These are phyloP conservation scores for Neonectria faginata DNA, from an alignment of 2,329 filamentous ascomycete genomes.

Conservation along the genomic window DNA sequence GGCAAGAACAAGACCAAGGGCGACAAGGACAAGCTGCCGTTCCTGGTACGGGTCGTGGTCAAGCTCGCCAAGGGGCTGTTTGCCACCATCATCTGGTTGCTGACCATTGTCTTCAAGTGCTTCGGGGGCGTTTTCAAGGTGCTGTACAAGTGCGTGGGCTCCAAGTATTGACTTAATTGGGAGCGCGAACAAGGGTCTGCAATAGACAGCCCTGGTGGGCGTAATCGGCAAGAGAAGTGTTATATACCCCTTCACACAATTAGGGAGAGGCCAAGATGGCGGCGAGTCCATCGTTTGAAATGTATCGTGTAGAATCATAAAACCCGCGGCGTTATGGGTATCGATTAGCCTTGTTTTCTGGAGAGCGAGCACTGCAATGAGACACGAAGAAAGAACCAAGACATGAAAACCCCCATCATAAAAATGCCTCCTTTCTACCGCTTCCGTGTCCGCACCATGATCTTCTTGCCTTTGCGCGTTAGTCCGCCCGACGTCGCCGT, in stretches of 20 bases:
- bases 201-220: slow-evolving; percentile 3
- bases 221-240: slow-evolving; percentile 16
- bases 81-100: slow-evolving; percentile 69
- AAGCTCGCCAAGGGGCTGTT: slow-evolving; percentile 65
- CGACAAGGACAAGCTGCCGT: slow-evolving; percentile 62
- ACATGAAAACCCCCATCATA: slow-evolving; percentile 25
- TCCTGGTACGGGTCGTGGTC: slow-evolving; percentile 60
- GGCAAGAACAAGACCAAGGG: slow-evolving; percentile 53
- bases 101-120: slow-evolving; percentile 68
- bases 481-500: slow-evolving; percentile 69
- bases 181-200: slow-evolving; percentile 2
- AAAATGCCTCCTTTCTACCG: slow-evolving; percentile 54
- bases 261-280: slow-evolving; percentile 13
- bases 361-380: slow-evolving; percentile 32
- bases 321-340: slow-evolving; percentile 45
- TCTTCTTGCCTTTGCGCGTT: slow-evolving; percentile 71
- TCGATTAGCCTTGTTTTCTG: slow-evolving; percentile 41
- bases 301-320: slow-evolving; percentile 45
- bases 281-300: slow-evolving; percentile 28
- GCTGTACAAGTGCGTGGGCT: slow-evolving; percentile 63
- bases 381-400: slow-evolving; percentile 39
- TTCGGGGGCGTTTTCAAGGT: slow-evolving; percentile 62
- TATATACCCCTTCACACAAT: slow-evolving; percentile 12
- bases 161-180: slow-evolving; percentile 54
- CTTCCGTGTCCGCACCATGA: slow-evolving; percentile 73